These are phyloP conservation scores for Sesbania bispinosa DNA, from an alignment of 306 rosid species.

Conservation along the genomic window DNA sequence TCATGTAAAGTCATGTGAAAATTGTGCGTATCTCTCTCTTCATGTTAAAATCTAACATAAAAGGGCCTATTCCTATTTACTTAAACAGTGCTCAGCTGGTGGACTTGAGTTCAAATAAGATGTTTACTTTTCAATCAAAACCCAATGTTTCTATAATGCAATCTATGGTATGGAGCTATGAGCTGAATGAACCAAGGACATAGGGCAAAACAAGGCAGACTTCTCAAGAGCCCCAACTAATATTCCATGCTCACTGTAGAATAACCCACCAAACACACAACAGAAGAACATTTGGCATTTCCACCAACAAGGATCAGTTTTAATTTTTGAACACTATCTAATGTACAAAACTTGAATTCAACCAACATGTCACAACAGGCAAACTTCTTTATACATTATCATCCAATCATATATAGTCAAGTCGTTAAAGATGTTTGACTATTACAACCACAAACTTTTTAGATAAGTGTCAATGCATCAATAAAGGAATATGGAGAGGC, in stretches of 20 bases:
- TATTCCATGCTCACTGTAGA: neutral
- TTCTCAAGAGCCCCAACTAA: neutral
- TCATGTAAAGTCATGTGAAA: too few relatives aligned
- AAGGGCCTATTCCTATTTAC: too few relatives aligned
- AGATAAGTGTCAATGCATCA: neutral
- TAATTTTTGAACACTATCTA: neutral
- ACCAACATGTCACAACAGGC: neutral
- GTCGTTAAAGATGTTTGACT: neutral
- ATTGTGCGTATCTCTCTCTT: neutral
- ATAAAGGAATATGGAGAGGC: too few relatives aligned
- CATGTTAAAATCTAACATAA: neutral
- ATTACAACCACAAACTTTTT: neutral
- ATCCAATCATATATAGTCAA: neutral
- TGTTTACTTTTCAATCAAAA: neutral
- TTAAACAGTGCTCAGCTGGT: neutral
- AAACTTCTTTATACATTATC: neutral
- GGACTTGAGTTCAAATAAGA: neutral
- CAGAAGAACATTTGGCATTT: neutral
- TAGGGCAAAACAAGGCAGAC: neutral
- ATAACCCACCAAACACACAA: neutral
- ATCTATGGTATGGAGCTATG: neutral
- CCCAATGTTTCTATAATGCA: neutral
- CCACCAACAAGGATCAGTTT: neutral
- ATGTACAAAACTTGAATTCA: constrained; percentile 8
- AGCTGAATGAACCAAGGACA: neutral